Percentiles rank a stretch among this genome's conserved stretches.
phyloP scores from a whole-genome alignment of 2,329 filamentous ascomycete species.

The Aquanectria penicillioides region DNA sequence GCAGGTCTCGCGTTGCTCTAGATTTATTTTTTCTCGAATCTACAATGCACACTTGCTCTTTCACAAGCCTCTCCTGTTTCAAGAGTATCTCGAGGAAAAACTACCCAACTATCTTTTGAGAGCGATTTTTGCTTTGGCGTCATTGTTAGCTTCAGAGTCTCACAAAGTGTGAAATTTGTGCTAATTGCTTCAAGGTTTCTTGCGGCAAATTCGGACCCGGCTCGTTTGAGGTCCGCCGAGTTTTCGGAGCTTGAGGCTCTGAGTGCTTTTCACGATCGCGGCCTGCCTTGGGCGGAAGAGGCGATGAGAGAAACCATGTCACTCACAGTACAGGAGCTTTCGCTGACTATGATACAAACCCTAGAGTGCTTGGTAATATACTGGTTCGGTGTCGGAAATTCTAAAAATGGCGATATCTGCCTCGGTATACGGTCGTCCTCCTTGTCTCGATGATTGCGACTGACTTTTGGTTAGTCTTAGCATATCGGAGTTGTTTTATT shows the following conservation, averaged over 20 bases:
- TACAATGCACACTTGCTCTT: not conserved
- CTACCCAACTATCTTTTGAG: not conserved
- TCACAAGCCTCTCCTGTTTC: not conserved
- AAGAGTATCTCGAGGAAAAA: not conserved
- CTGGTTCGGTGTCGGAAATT: not conserved
- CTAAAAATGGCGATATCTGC: not conserved
- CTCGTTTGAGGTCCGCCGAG: no score
- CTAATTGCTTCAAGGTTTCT: not conserved
- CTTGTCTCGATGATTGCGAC: not conserved
- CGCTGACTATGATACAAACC: not conserved
- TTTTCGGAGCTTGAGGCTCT: not conserved
- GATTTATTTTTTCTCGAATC: not conserved
- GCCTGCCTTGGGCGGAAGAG: not conserved
- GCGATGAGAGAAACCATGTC: not conserved
- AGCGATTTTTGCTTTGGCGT: not conserved
- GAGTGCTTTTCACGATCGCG: not conserved
- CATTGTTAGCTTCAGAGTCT: not conserved
- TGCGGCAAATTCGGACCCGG: not conserved
- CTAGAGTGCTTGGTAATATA: not conserved
- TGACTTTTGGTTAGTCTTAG: not conserved
- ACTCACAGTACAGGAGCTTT: not conserved
- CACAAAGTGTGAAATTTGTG: not conserved
- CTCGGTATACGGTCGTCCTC: not conserved
- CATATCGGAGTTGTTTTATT: not conserved
- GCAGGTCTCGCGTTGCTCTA: not conserved